phyloP scores from a whole-genome alignment of 805 yeast species.

The Wickerhamiella qilinensis region DNA sequence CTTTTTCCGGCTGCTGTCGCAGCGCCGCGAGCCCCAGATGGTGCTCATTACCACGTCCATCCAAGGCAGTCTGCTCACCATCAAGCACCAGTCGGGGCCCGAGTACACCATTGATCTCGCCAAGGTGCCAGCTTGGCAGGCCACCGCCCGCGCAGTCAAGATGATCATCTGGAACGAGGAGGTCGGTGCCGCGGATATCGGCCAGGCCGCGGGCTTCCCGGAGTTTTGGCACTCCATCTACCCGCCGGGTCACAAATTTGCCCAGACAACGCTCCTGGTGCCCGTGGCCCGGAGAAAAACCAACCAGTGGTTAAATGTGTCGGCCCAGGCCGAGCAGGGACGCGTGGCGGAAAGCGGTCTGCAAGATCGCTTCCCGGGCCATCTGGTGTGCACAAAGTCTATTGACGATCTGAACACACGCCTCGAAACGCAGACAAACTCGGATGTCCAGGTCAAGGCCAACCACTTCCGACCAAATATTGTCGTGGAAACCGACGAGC shows the following conservation, averaged over 20 bases:
- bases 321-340: constrained; percentile 5
- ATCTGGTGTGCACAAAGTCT: constrained; percentile 17
- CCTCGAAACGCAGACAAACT: constrained; percentile 10
- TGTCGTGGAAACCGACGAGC: constrained; percentile 16
- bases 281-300: constrained; percentile 15
- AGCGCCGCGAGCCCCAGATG: constrained; percentile 17
- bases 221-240: constrained; percentile 1
- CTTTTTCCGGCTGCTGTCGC: constrained; percentile 14
- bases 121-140: neutral
- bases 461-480: constrained; percentile 22
- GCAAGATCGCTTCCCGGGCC: constrained; percentile 21
- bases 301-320: constrained; percentile 2
- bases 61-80: constrained; percentile 7
- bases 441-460: constrained; percentile 10
- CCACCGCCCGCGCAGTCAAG: constrained; percentile 1
- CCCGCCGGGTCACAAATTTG: constrained; percentile 1
- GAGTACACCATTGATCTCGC: constrained; percentile 10
- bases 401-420: constrained; percentile 13
- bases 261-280: constrained; percentile 12
- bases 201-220: constrained; percentile 4
- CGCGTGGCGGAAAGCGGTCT: constrained; percentile 12
- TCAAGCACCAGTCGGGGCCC: constrained; percentile 9
- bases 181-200: constrained; percentile 14
- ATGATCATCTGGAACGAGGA: constrained; percentile 18
- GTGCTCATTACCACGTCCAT: constrained; percentile 14